Percentiles rank a stretch among this genome's conserved stretches.
Conservation (phyloP, 345 rosid genomes). For the Clausena lansium region DNA sequence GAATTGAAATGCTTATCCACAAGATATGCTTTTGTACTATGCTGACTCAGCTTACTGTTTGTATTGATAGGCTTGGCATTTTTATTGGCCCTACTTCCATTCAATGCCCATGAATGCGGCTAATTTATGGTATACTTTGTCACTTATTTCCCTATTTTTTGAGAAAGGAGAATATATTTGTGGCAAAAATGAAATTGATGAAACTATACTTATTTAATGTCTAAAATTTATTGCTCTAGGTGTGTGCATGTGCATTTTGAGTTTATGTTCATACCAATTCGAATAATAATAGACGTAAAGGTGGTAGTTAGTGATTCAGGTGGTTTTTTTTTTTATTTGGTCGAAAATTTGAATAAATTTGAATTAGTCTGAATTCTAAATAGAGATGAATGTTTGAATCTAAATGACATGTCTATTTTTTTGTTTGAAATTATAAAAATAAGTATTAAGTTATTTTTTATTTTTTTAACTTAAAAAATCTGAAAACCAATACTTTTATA, state of each 20-base stretch:
- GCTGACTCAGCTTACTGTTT: constrained; percentile 46
- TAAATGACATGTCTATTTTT: accelerated
- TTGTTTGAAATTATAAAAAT: no score
- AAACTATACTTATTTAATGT: no score
- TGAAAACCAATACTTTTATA: no score
- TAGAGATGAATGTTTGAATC: accelerated
- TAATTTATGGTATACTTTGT: no score
- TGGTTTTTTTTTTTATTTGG: neutral
- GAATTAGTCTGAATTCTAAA: accelerated
- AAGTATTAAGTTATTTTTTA: no score
- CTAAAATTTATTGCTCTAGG: no score
- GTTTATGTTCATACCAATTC: neutral
- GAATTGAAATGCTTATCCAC: constrained; percentile 34
- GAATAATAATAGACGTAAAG: neutral
- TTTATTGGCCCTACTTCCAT: constrained; percentile 10
- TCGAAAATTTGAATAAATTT: no score
- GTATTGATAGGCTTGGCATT: constrained; percentile 33
- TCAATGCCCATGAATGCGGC: neutral
- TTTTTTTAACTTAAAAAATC: no score
- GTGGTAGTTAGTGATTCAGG: neutral
- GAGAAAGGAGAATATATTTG: no score
- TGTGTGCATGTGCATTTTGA: neutral
- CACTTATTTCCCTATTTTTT: no score
- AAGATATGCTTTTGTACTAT: neutral
- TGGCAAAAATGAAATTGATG: no score